Evolutionary conservation across 768 basidiomycete species (phyloP).

Genomic region (Trametes gibbosa): DNA sequence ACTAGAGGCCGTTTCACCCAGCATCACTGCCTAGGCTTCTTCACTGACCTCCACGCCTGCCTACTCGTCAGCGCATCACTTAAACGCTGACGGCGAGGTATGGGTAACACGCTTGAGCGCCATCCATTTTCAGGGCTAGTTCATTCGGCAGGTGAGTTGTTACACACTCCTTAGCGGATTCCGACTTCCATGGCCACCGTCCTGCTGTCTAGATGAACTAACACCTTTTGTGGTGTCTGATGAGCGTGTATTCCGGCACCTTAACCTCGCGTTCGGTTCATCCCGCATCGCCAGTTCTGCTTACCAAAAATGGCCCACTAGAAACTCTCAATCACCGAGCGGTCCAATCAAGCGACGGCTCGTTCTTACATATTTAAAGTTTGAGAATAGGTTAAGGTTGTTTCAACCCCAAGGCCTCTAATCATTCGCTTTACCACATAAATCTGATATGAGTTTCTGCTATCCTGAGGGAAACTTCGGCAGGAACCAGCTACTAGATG

Average conservation of each 20-base stretch:
- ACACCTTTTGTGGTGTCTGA: constrained; percentile 84
- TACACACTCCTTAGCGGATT: constrained; percentile 86
- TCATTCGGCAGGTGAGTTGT: constrained; percentile 90
- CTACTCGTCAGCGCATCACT: constrained; percentile 73
- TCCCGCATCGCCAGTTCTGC: constrained; percentile 72
- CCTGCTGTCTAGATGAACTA: constrained; percentile 88
- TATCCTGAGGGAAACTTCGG: constrained; percentile 85
- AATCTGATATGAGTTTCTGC: constrained; percentile 58
- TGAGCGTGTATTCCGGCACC: constrained; percentile 80
- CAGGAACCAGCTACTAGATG: constrained; percentile 92
- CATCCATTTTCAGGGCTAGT: constrained; percentile 91
- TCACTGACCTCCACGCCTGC: constrained; percentile 76
- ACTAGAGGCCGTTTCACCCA: constrained; percentile 76
- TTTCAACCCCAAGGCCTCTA: constrained; percentile 88
- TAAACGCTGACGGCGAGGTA: constrained; percentile 75
- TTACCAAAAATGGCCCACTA: constrained; percentile 75
- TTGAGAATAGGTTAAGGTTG: constrained; percentile 84
- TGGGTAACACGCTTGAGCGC: constrained; percentile 85
- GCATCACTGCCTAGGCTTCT: constrained; percentile 76
- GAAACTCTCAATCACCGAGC: constrained; percentile 61
- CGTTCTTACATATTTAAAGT: constrained; percentile 65
- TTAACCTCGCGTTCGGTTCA: constrained; percentile 74
- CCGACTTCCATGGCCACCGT: constrained; percentile 86
- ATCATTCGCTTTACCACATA: constrained; percentile 82
- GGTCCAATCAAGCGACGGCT: constrained; percentile 49